These are phyloP conservation scores for Xylaria longipes DNA, from an alignment of 495 filamentous ascomycete genomes.

Conservation along the genomic window DNA sequence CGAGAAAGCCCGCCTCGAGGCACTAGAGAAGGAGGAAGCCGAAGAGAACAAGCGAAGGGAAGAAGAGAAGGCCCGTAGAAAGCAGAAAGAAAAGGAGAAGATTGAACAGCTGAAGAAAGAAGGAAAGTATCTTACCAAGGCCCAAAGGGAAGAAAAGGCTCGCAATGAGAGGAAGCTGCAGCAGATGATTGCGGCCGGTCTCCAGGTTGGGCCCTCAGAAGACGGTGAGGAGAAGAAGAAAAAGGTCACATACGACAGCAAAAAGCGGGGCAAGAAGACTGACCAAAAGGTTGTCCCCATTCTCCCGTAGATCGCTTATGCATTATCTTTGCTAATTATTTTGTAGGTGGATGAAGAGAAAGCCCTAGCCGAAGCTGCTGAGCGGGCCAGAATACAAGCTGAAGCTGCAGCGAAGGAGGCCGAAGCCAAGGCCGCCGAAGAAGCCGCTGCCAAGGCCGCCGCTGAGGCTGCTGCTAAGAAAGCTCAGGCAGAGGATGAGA, in stretches of 20 bases:
- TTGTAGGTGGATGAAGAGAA: constrained; percentile 69
- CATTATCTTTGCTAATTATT: constrained; percentile 2
- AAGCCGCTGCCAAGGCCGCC: constrained; percentile 59
- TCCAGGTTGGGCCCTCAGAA: constrained; percentile 78
- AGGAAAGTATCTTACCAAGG: constrained; percentile 93
- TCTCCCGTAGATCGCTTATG: not conserved
- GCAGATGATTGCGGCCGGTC: constrained; percentile 91
- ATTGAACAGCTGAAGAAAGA: constrained; percentile 95
- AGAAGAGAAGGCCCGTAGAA: constrained; percentile 81
- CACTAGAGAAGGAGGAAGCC: constrained; percentile 66
- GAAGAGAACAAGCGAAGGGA: constrained; percentile 58
- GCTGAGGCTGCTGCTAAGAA: constrained; percentile 62
- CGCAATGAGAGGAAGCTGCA: constrained; percentile 85
- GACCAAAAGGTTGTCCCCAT: constrained; percentile 70
- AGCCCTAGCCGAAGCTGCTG: constrained; percentile 73
- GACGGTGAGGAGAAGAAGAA: constrained; percentile 67
- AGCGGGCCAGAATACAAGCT: constrained; percentile 67
- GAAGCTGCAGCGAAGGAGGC: constrained; percentile 68
- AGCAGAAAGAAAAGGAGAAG: constrained; percentile 94
- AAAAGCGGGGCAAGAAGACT: constrained; percentile 74
- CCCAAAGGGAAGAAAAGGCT: constrained; percentile 85
- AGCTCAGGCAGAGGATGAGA: constrained; percentile 60
- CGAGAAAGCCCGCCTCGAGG: constrained; percentile 74
- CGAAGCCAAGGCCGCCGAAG: constrained; percentile 60
- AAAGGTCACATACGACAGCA: constrained; percentile 74